These are phyloP conservation scores for Leptographium radiaticola DNA, from an alignment of 2,329 filamentous ascomycete genomes.

Conservation along the genomic window DNA sequence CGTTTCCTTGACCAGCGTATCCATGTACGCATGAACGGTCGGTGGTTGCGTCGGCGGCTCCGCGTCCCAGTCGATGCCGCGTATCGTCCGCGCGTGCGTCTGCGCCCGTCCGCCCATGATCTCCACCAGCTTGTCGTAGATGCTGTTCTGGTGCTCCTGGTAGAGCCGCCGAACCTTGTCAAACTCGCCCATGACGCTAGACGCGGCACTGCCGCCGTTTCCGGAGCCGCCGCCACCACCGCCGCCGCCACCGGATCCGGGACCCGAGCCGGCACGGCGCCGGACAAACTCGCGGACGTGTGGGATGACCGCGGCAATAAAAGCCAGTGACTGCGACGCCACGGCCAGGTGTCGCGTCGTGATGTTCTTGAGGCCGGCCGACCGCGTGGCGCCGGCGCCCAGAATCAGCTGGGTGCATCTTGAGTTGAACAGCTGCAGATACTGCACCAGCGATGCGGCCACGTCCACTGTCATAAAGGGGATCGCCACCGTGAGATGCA, in stretches of 20 bases:
- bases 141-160: constrained; percentile 81
- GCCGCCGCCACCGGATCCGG: neutral
- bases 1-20: constrained; percentile 76
- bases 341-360: constrained; percentile 90
- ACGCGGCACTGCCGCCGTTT: constrained; percentile 12
- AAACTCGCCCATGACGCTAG: constrained; percentile 63
- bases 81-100: constrained; percentile 62
- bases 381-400: constrained; percentile 79
- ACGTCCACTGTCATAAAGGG: constrained; percentile 83
- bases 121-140: constrained; percentile 85
- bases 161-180: constrained; percentile 74
- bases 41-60: constrained; percentile 17
- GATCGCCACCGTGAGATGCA: constrained; percentile 71
- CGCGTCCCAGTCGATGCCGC: constrained; percentile 59
- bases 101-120: constrained; percentile 75
- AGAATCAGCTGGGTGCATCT: constrained; percentile 93
- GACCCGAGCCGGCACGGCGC: constrained; percentile 46
- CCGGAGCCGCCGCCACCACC: neutral
- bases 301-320: constrained; percentile 75
- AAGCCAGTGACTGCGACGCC: constrained; percentile 77
- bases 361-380: constrained; percentile 88
- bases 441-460: constrained; percentile 65
- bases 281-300: constrained; percentile 87
- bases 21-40: constrained; percentile 61
- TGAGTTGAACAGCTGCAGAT: constrained; percentile 88